Percentiles rank a stretch among this genome's conserved stretches.
These are phyloP conservation scores for Nakaseomyces nivariensis DNA, from an alignment of 1,139 yeast genomes.

Conservation along the genomic window DNA sequence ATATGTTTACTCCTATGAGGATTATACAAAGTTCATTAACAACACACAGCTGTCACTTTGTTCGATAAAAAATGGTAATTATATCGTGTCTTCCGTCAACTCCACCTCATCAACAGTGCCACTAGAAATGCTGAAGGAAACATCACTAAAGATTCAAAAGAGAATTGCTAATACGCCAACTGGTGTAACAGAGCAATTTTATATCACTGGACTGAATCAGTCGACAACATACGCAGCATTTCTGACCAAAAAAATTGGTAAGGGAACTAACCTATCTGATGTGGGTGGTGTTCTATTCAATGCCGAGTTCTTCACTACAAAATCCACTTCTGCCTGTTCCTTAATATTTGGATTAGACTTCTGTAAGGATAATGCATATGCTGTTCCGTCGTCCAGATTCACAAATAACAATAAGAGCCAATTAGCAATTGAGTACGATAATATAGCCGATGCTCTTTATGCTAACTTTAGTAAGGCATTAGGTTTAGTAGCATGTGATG, in stretches of 20 bases:
- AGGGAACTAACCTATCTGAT: slow-evolving; percentile 29
- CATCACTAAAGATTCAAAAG: slow-evolving; percentile 22
- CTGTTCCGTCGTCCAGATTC: slow-evolving; percentile 57
- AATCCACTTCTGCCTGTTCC: slow-evolving; percentile 51
- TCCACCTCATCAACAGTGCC: slow-evolving; percentile 6
- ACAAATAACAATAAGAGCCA: slow-evolving; percentile 18
- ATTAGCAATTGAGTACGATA: slow-evolving; percentile 48
- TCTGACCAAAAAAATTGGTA: slow-evolving; percentile 36
- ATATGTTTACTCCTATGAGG: slow-evolving; percentile 38
- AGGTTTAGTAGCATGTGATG: slow-evolving; percentile 70
- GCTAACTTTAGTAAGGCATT: slow-evolving; percentile 65
- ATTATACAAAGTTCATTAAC: slow-evolving; percentile 32
- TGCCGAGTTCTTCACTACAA: slow-evolving; percentile 53
- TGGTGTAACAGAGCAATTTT: slow-evolving; percentile 49
- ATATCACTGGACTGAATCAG: slow-evolving; percentile 48
- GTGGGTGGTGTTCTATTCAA: slow-evolving; percentile 62
- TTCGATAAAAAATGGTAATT: slow-evolving; percentile 44
- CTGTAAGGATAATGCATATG: slow-evolving; percentile 74
- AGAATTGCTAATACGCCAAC: slow-evolving; percentile 43
- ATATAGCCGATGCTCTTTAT: slow-evolving; percentile 46
- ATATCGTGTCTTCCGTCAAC: slow-evolving; percentile 28
- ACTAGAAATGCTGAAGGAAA: slow-evolving; percentile 7
- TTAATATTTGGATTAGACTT: slow-evolving; percentile 60
- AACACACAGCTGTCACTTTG: slow-evolving; percentile 56
- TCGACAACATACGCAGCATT: slow-evolving; percentile 61